Conservation (phyloP, 345 rosid genomes). For the Dipteronia sinensis region DNA sequence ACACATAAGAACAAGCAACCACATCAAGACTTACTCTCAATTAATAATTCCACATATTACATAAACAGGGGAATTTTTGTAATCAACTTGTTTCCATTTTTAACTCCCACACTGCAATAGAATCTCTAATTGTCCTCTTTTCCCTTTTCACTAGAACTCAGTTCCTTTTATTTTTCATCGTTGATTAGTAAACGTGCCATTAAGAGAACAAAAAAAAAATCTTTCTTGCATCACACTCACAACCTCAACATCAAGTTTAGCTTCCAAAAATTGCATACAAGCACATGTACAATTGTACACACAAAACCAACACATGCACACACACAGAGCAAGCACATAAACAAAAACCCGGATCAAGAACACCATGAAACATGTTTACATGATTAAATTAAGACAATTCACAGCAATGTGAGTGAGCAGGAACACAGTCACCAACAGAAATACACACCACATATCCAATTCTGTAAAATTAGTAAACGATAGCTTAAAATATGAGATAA, state of each 20-base stretch:
- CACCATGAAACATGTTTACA: not conserved
- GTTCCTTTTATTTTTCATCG: too few relatives aligned
- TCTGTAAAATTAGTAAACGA: conserved; percentile 6
- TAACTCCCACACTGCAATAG: not conserved
- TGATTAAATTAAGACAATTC: not conserved
- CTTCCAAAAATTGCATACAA: too few relatives aligned
- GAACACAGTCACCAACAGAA: not conserved
- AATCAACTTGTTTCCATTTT: not conserved
- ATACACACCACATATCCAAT: not conserved
- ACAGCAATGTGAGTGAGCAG: too few relatives aligned
- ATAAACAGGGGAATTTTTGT: not conserved
- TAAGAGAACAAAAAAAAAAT: not conserved
- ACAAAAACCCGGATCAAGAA: conserved; percentile 23
- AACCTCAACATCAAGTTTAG: too few relatives aligned
- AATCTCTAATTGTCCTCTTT: not conserved
- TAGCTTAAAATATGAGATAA: not conserved
- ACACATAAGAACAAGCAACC: not conserved
- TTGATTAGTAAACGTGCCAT: not conserved
- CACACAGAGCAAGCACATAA: not conserved
- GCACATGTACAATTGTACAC: not conserved
- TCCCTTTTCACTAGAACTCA: not conserved
- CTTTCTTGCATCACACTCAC: not conserved
- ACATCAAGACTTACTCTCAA: not conserved
- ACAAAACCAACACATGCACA: not conserved
- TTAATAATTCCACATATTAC: not conserved